phyloP scores from a whole-genome alignment of 1,139 yeast species.

The Citeromyces hawaiiensis region DNA sequence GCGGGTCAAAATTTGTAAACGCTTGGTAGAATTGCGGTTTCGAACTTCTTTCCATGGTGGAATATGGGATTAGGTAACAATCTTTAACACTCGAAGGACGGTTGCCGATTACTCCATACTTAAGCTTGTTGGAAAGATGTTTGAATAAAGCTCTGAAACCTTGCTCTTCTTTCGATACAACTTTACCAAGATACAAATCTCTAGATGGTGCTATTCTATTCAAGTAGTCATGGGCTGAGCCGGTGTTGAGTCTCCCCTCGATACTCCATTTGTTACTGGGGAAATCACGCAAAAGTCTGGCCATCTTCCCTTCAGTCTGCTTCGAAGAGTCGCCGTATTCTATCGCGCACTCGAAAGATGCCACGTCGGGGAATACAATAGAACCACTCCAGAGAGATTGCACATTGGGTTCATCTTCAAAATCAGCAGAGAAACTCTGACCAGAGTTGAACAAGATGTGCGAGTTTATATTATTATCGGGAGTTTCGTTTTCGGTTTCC shows the following conservation, averaged over 20 bases:
- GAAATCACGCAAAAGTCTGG: constrained; percentile 16
- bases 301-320: constrained; percentile 6
- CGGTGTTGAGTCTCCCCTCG: constrained; percentile 49
- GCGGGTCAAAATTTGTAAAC: too few species aligned
- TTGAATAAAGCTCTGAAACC: constrained; percentile 34
- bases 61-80: constrained; percentile 38
- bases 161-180: constrained; percentile 14
- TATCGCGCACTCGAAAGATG: constrained; percentile 25
- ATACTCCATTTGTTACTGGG: constrained; percentile 25
- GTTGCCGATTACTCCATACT: constrained; percentile 46
- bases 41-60: neutral
- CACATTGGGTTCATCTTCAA: neutral
- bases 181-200: constrained; percentile 34
- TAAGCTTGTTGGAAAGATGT: constrained; percentile 33
- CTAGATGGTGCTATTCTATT: constrained; percentile 31
- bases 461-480: neutral
- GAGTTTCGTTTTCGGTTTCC: neutral
- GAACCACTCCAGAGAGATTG: constrained; percentile 40
- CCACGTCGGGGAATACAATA: constrained; percentile 40
- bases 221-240: constrained; percentile 45
- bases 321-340: constrained; percentile 11
- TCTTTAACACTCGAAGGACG: constrained; percentile 45
- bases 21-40: neutral
- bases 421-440: neutral
- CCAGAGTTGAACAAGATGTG: neutral